Evolutionary conservation across 495 filamentous ascomycete species (phyloP), one percentile per base, ranked within the genome.

Genomic region (Xylaria scruposa): DNA sequence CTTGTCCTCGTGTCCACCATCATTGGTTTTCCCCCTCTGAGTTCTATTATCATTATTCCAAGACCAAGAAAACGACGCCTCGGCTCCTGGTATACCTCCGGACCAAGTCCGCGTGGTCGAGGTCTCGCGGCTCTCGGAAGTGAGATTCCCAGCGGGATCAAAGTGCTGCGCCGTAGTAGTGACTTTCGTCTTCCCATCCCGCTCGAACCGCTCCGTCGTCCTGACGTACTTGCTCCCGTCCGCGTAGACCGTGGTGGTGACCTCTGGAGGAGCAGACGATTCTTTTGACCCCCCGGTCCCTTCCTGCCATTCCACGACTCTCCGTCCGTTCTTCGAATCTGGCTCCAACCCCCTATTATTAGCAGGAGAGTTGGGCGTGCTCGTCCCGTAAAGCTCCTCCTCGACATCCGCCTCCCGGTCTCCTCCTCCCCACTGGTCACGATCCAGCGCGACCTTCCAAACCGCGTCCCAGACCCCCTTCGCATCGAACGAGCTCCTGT

Each of bases 201-300:
- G 13, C 38, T 15, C 49, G 40, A 46, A 47, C 6, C 58, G 72
- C 70, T 70, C 47, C 13, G 70, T 64, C 21, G 68, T 74, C 58
- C 70, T 67, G 12, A 76, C 38, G 15, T 63, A 60, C 71, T 73
- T 77, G 63, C 74, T 76, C 10, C 77, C 77, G 31, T 71, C 75
- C 0, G 73, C 51, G 21, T 72, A 75, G 26, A 74, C 67, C 1
- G 67, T 72, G 2, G 72, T 78, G 10, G 67, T 66, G 29, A 68
- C 47, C 9, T 46, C 42, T 15, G 76, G 59, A 7, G n/a, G 21
- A 13, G 61, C 33, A 36, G n/a, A n/a, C n/a, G n/a, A n/a, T n/a
- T n/a, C n/a, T n/a, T n/a, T n/a, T n/a, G n/a, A n/a, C n/a, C n/a
- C n/a, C n/a, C n/a, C n/a, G n/a, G n/a, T n/a, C n/a, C n/a, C n/a